Evolutionary conservation across 192 early-diverging fungal species (phyloP), one percentile per base, ranked within the genome.

Genomic region (Umbelopsis ramanniana): DNA sequence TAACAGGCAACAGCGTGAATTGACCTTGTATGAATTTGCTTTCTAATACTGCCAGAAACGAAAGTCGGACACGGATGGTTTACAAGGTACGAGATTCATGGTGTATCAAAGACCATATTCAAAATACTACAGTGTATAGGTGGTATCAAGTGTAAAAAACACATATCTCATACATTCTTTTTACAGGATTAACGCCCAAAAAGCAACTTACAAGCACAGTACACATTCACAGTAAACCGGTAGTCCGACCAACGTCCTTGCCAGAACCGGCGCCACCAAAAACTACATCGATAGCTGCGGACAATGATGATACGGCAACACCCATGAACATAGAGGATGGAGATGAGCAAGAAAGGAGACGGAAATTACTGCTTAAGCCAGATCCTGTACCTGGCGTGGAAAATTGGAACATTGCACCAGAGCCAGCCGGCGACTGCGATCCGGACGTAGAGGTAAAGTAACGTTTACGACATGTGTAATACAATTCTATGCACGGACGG

Each of bases 381-480:
- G 79, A 81, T 66, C 84, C 84, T 40, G 84, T 88, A 19, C 77
- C 74, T 23, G 80, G 80, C 26, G 72, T 81, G 17, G 83, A 85
- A 12, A 84, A 89, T 55, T 88, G 82, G 82, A 87, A 85, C 33
- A 87, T 91, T 43, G 84, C 82, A 22, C 77, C 88, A 9, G 83
- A 81, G 48, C 88, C 90, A 22, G 73, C 76, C 38, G 76, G 74
- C 4, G 86, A 86, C 46, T 83, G 88, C 29, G 83, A 94, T 74
- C 80, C 83, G 15, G 86, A 86, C 11, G 80, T 92, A 3, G 86
- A 92, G 79, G 89, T 91, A 84, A 66, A 43, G 38, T n/a, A 45
- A 19, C 60, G 21, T 22, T 23, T 22, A 0, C 35, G 40, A 52
- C 0, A n/a, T 14, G 47, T 68, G 10, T 35, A 17, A 48, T 53